These are phyloP conservation scores for Barnettozyma sucrosica DNA, from an alignment of 805 yeast genomes.

Conservation along the genomic window DNA sequence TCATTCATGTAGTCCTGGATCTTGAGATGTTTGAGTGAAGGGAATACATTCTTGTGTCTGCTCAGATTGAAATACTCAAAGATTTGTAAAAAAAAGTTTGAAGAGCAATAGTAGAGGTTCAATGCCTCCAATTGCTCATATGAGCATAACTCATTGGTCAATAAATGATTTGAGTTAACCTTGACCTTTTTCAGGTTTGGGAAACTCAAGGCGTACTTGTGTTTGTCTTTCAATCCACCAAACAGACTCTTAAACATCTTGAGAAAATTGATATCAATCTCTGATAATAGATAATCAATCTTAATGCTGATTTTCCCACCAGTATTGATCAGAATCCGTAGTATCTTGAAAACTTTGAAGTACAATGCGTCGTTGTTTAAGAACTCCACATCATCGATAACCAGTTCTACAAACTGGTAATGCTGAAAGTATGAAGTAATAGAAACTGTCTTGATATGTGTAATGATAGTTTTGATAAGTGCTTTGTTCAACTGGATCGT, in stretches of 20 bases:
- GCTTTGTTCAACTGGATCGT: conserved; percentile 6
- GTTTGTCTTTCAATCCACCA: conserved; percentile 4
- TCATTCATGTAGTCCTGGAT: conserved; percentile 25
- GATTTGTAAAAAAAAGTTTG: conserved; percentile 20
- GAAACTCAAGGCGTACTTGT: conserved; percentile 2
- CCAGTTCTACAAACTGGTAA: conserved; percentile 16
- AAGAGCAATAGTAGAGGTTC: conserved; percentile 23
- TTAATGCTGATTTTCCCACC: conserved; percentile 8
- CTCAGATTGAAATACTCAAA: conserved; percentile 15
- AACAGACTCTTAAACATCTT: conserved; percentile 22
- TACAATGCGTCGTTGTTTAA: conserved; percentile 9
- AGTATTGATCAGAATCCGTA: conserved; percentile 5
- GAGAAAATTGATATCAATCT: conserved; percentile 17
- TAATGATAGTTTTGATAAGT: conserved; percentile 11
- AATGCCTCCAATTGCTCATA: conserved; percentile 13
- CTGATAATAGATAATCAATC: conserved; percentile 10
- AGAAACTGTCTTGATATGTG: neutral
- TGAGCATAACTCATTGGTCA: conserved; percentile 6
- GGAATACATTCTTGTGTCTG: conserved; percentile 12
- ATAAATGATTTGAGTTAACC: conserved; percentile 21
- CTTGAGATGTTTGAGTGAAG: conserved; percentile 14
- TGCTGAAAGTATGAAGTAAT: conserved; percentile 10
- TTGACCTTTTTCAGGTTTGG: conserved; percentile 13
- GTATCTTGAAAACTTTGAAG: conserved; percentile 6
- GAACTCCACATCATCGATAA: conserved; percentile 11